These are phyloP conservation scores for Fragilaria radians DNA, from an alignment of 108 stramenopile species.

Conservation along the genomic window DNA sequence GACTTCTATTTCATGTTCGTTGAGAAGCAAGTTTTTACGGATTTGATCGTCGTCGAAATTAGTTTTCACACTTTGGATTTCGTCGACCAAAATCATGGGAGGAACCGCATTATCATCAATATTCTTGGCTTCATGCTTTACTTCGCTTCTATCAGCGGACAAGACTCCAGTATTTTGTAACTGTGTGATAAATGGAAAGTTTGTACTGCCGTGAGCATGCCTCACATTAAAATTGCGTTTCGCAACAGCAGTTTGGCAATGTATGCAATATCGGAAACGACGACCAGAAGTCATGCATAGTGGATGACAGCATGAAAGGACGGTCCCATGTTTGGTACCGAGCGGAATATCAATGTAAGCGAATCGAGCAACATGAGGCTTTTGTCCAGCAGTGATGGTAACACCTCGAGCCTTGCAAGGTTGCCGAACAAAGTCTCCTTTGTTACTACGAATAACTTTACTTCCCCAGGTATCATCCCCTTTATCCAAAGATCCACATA, in stretches of 20 bases:
- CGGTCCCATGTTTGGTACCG: not conserved
- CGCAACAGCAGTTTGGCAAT: not conserved
- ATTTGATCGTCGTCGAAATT: not conserved
- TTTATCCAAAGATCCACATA: no score
- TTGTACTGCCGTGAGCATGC: not conserved
- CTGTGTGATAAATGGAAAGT: not conserved
- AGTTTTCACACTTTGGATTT: not conserved
- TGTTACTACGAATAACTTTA: not conserved
- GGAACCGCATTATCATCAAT: not conserved
- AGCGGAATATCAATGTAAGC: conserved; percentile 7
- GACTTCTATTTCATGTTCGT: not conserved
- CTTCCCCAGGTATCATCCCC: no score
- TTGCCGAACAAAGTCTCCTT: not conserved
- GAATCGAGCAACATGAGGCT: not conserved
- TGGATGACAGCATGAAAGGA: conserved; percentile 2
- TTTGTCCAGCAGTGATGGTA: not conserved
- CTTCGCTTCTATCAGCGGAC: not conserved
- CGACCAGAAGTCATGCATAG: not conserved
- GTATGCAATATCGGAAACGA: conserved; percentile 9
- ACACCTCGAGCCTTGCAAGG: conserved; percentile 5
- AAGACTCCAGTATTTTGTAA: not conserved
- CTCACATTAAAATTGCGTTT: not conserved
- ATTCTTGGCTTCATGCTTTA: not conserved
- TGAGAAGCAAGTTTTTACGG: not conserved
- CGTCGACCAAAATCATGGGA: not conserved